Evolutionary conservation across 2,329 filamentous ascomycete species (phyloP).

Genomic region (Curvularia verruculosa): DNA sequence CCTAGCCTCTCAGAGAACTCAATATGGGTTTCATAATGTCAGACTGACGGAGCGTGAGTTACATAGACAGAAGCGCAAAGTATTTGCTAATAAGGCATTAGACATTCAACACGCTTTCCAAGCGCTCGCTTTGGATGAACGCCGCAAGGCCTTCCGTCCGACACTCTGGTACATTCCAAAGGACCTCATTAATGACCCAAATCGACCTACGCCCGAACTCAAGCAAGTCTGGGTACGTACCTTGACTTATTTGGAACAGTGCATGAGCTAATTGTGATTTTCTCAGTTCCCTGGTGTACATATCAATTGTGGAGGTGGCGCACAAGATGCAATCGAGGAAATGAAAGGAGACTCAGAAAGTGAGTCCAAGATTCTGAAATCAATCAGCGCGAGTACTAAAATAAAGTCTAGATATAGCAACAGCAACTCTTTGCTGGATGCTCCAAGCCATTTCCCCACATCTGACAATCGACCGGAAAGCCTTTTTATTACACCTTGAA

Average conservation of each 20-base stretch:
- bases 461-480: constrained; percentile 54
- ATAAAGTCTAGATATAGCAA: constrained; percentile 46
- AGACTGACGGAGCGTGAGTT: constrained; percentile 42
- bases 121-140: constrained; percentile 61
- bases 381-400: background rate
- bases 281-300: constrained; percentile 57
- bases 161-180: constrained; percentile 57
- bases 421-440: constrained; percentile 63
- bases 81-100: constrained; percentile 36
- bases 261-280: background rate
- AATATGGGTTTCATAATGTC: constrained; percentile 45
- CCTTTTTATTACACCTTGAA: constrained; percentile 50
- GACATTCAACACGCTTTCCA: constrained; percentile 61
- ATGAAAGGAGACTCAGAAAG: constrained; percentile 46
- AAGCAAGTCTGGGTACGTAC: constrained; percentile 57
- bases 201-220: constrained; percentile 42
- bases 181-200: constrained; percentile 38
- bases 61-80: background rate
- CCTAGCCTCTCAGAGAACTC: constrained; percentile 24
- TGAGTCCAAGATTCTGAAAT: constrained; percentile 17
- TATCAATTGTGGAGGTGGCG: constrained; percentile 58
- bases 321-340: constrained; percentile 34
- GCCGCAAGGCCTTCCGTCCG: constrained; percentile 58
- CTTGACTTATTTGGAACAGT: rapidly evolving
- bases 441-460: constrained; percentile 57